Base-by-base conservation (phyloP, 305 asterid species). In the Fraxinus nigra region DNA sequence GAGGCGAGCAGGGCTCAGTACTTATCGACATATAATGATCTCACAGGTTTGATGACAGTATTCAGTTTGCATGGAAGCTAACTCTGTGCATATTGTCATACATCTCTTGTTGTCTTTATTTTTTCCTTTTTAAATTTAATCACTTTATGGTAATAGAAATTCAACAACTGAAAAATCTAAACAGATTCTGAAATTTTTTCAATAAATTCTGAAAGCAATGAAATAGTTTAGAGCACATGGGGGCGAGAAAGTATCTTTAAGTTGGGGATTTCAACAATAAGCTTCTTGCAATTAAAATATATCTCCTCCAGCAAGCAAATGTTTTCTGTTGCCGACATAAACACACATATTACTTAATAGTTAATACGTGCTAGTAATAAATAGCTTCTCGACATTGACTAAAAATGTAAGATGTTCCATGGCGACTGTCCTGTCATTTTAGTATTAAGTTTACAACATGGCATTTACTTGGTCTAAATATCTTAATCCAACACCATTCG, bases 1-100 rank as follows among this genome's bases (percentile, higher is more conserved):
- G 99, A 96, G 83, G 90, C 97, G 63, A 89, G 91, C 80, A 92
- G 95, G 81, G 98, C 98, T 85, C 94, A 87, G 46, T 93, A 90
- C 88, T 83, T 94, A 7, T 84, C 92, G 59, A 85, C 92, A 6
- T 85, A 94, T 78, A 89, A 79, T 84, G 99, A 96, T 79, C 89
- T 87, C 54, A 79, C 97, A 89, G 93, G 99, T 96, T 75, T 22
- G 78, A 65, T 34, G 61, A 72, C 72, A 11, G 30, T 48, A 54
- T 75, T 34, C 24, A 20, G 43, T 78, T 82, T 11, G 79, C 73
- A 51, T 70, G 78, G 14, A 83, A 35, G 54, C 16, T 22, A 24
- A 63, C 14, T 5, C 10, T 59, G 28, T 59, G 69, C 30, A 7
- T 20, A n/a, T 63, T 63, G 72, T 24, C 16, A 24, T 24, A 63